Evolutionary conservation across 202 grass and related monocot genomes (phyloP), one percentile per base, ranked within the genome.

Genomic region (Miscanthus sacchariflorus): DNA sequence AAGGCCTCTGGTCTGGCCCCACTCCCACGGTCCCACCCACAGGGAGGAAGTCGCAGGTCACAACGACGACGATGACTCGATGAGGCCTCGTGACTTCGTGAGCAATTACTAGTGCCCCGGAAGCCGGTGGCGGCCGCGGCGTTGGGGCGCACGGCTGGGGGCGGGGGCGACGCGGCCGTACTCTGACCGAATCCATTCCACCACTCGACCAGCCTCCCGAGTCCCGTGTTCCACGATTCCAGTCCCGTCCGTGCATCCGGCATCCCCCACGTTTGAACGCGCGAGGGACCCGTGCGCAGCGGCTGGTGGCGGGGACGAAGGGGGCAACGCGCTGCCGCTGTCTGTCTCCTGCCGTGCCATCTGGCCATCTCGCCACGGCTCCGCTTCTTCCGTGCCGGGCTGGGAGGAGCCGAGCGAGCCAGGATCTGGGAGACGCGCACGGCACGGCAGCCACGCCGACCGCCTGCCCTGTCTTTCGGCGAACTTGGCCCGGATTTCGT

Each of bases 161-260:
- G 33, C 33, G 33, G 33, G 33, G 33, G 33, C 33, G 33, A 35
- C 36, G 11, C 44, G 7, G 23, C 73, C 75, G 48, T 30, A 19
- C 23, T 56, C 36, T 4, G 33, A 35, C 74, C 28, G 75, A 77
- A 58, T 36, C 75, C 75, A 54, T 42, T 44, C 50, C 68, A 65
- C 52, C 18, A 10, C 43, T 9, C 9, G 0, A 39, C 43, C 3
- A 12, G 10, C 75, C 0, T 43, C 36, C 36, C 68, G 49, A 18
- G 18, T 40, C 49, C 49, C 58, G 70, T 44, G 58, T 65, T 75
- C 78, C 58, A 9, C 72, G 70, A 70, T 39, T 65, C 77, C 77
- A 19, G 28, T 13, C 25, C 63, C 9, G 58, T 24, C n/a, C 58
- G 58, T 63, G n/a, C 56, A 59, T 58, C 74, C 74, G 2, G 4